These are phyloP conservation scores for Tricholoma matsutake DNA, from an alignment of 768 basidiomycete genomes.

Conservation along the genomic window DNA sequence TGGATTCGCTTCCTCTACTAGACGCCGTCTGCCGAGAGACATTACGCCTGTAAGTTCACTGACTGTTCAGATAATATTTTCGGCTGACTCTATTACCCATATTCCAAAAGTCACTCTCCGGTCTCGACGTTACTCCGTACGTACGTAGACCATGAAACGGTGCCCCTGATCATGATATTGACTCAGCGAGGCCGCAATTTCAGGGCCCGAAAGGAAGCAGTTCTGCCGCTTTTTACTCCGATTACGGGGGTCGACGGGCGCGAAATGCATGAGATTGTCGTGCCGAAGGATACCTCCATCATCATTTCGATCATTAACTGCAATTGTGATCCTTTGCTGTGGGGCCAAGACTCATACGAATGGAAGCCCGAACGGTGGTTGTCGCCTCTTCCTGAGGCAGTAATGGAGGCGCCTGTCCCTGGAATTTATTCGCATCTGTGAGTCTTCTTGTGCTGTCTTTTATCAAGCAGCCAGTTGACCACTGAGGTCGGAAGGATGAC, in stretches of 20 bases:
- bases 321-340: constrained; percentile 39
- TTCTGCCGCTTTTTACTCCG: constrained; percentile 40
- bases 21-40: constrained; percentile 40
- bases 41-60: constrained; percentile 30
- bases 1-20: constrained; percentile 11
- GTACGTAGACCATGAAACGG: no score
- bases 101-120: no score
- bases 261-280: constrained; percentile 31
- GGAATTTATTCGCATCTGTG: constrained; percentile 37
- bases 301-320: constrained; percentile 33
- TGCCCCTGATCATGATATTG: no score
- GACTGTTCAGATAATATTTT: no score
- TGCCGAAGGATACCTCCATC: constrained; percentile 38
- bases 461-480: not conserved
- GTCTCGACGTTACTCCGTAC: no score
- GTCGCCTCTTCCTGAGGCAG: constrained; percentile 24
- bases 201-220: constrained; percentile 33
- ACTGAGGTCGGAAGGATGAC: constrained; percentile 25
- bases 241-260: constrained; percentile 34
- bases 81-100: no score
- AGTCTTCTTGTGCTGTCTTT: not conserved
- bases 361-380: constrained; percentile 45
- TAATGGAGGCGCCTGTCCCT: constrained; percentile 31
- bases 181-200: not conserved
- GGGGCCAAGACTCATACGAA: constrained; percentile 38